phyloP scores from a whole-genome alignment of 108 stramenopile species.

The Fistulifera pelliculosa region DNA sequence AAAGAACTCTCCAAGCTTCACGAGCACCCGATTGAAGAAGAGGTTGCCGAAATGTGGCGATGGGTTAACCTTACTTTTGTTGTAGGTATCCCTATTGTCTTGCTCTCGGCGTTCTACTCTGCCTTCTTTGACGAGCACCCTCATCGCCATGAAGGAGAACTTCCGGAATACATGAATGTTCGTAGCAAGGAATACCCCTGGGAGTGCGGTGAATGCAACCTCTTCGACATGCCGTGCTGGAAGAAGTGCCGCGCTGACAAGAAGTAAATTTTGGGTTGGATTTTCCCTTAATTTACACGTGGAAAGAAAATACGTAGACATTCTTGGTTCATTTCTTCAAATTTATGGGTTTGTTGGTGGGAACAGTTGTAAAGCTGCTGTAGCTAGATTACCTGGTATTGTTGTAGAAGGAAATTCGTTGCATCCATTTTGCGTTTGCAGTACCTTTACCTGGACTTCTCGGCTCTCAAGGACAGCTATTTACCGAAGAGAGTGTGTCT shows the following conservation, averaged over 20 bases:
- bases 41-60: conserved; percentile 70
- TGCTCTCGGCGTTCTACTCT: conserved; percentile 55
- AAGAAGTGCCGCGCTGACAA: conserved; percentile 89
- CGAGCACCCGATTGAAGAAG: conserved; percentile 45
- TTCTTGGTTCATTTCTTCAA: no score
- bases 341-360: no score
- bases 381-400: no score
- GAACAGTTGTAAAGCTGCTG: no score
- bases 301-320: no score
- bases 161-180: conserved; percentile 87
- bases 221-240: conserved; percentile 89
- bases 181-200: conserved; percentile 93
- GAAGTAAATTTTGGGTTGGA: not conserved
- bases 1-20: conserved; percentile 60
- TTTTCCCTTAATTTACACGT: no score
- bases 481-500: no score
- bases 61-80: conserved; percentile 78
- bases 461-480: no score
- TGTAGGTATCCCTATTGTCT: conserved; percentile 51
- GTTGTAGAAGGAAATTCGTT: no score
- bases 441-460: no score
- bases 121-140: conserved; percentile 50
- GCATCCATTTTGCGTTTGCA: no score
- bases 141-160: conserved; percentile 47
- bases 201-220: conserved; percentile 85